These are phyloP conservation scores for Eutypella sp. DNA, from an alignment of 2,329 filamentous ascomycete species.

Conservation along the genomic window DNA sequence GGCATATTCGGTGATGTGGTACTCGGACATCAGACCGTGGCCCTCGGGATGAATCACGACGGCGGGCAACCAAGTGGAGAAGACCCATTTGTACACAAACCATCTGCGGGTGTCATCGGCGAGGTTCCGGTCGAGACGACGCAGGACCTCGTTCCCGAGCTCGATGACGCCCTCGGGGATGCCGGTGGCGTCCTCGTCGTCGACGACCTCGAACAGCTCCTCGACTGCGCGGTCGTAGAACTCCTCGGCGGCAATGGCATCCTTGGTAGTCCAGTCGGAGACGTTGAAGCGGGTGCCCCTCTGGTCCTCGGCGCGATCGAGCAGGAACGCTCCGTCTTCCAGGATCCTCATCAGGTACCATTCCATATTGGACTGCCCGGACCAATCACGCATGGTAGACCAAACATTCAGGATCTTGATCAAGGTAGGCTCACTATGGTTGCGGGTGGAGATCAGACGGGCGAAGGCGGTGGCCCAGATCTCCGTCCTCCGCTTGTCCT, in stretches of 20 bases:
- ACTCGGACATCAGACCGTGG: conserved; percentile 73
- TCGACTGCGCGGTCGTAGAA: conserved; percentile 82
- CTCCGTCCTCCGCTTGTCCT: conserved; percentile 73
- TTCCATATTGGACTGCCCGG: conserved; percentile 82
- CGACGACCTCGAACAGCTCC: conserved; percentile 78
- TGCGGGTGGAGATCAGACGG: conserved; percentile 58
- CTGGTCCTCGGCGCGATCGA: conserved; percentile 80
- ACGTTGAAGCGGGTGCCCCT: conserved; percentile 66
- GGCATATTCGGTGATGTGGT: conserved; percentile 87
- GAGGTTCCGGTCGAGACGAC: conserved; percentile 67
- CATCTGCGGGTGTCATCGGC: conserved; percentile 74
- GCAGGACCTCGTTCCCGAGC: conserved; percentile 77
- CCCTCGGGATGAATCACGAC: conserved; percentile 87
- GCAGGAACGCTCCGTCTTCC: conserved; percentile 84
- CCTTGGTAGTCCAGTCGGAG: conserved; percentile 68
- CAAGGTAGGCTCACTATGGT: conserved; percentile 71
- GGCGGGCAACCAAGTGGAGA: conserved; percentile 78
- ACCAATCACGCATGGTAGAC: conserved; percentile 83
- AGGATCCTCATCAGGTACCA: conserved; percentile 93
- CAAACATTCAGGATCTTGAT: conserved; percentile 83
- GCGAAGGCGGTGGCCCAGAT: conserved; percentile 88
- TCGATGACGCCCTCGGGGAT: conserved; percentile 83
- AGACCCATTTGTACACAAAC: conserved; percentile 87
- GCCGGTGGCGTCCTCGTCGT: conserved; percentile 76
- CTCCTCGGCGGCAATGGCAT: conserved; percentile 76